Base-by-base conservation (phyloP, 305 asterid genomes). In the Fraxinus paxiana region DNA sequence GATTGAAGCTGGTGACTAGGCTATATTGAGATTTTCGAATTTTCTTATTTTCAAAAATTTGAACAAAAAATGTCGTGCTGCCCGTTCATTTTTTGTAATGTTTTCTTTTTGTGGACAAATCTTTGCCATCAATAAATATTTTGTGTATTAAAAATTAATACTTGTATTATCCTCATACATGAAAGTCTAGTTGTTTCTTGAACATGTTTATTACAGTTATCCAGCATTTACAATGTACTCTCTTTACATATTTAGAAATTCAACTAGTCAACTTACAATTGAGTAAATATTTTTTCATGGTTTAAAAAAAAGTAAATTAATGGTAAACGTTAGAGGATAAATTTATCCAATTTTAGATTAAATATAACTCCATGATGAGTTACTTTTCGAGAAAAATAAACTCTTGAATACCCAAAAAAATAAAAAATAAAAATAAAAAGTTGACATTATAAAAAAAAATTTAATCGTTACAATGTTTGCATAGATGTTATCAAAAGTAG, bases 1-100 rank as follows among this genome's bases (percentile, higher is more conserved):
- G 86, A 82, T 61, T 78, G 84, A 76, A 69, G 84, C 41, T 69
- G 86, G 87, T 71, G 87, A 85, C 73, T 48, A 59, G 83, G 82
- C 79, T 34, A 5, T 74, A 30, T 80, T 73, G 77, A 70, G 79
- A 78, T 51, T 86, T 86, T 83, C 71, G 35, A 73, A 76, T 30
- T 13, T 77, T 71, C 79, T 26, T 48, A 5, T 48, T 48, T 48
- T 48, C 0, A n/a, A 28, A n/a, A 73, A 43, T 18, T 73, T 35
- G 79, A 77, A 61, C 54, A 77, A 82, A 61, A 71, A 26, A 67
- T 80, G 79, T 33, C 4, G 3, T 77, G 26, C 80, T 43, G 20
- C 83, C 82, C 82, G 12, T 67, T 74, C 77, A 17, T n/a, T 48
- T 51, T 74, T 51, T 74, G 4, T 28, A 1, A 10, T 79, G 12